Base-by-base conservation (phyloP, 306 rosid species). In the Styphnolobium japonicum region DNA sequence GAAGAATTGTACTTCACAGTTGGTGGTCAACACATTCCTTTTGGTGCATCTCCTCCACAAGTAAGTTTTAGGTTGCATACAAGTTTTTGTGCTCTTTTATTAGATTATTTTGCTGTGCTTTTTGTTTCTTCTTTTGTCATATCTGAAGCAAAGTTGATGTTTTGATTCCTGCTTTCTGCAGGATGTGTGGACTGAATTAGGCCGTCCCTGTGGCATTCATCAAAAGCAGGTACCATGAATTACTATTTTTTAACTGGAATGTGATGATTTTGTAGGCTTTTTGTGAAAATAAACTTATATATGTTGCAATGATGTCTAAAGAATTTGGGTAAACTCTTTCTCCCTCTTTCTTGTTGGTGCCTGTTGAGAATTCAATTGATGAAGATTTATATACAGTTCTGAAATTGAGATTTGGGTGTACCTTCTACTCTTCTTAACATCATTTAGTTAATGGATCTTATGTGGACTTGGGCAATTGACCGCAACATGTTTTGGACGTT, bases 131-230 rank as follows among this genome's bases (percentile, higher is more conserved):
- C 39, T 25, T 8, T 71, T 52, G 65, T 76, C 58, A 61, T 76
- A 21, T 66, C 68, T 80, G n/a, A 66, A 51, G 52, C 9, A n/a
- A 67, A 29, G 72, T 83, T 55, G 49, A 63, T 67, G 62, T 40
- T 31, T 6, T 77, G 73, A 58, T 75, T 86, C 48, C 48, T 67
- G 27, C 15, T 78, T 51, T 45, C 46, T 75, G 71, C 90, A 96
- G 99, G 99, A 93, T 88, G 90, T 93, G 70, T 96, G 99, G 99
- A 89, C 97, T 46, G 99, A 93, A 79, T 81, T 96, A 84, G 98
- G 99, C 7, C 94, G 98, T 23, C 99, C 99, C 27, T 93, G 98
- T 77, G 99, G 98, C 31, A 91, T 96, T 78, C 96, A 96, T 89
- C 97, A 93, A 79, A 96, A 96, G 82, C 99, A 96, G 96, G 99